Base-by-base conservation (phyloP, 768 basidiomycete genomes). In the Obba rivulosa region DNA sequence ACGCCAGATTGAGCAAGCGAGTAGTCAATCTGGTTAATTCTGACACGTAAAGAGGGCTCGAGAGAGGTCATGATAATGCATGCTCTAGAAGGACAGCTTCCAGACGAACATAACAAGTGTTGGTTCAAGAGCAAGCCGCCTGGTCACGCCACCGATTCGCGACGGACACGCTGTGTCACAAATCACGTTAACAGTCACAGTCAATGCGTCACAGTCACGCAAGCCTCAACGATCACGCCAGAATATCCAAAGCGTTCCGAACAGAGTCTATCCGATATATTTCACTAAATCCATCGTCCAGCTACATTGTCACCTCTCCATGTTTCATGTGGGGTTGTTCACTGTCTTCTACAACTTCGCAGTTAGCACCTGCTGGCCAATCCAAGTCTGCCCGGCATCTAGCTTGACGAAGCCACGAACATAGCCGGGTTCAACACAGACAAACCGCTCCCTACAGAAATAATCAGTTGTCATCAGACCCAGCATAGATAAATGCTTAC, bases 381-480 rank as follows among this genome's bases (percentile, higher is more conserved):
- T 65, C 89, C 92, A 94, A 21, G 75, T 79, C 59, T 80, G 68
- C 23, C 85, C 85, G 8, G 83, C 70, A 35, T 69, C 73, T 7
- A 92, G 65, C 43, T 65, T 67, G 22, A 78, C 80, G 64, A 82
- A 93, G 10, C 87, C 86, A 38, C 79, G 69, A 3, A 91, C 92
- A 63, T 76, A 75, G 17, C 93, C 93, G 13, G 95, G 94, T 67
- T 98, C 95, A 47, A 96, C 81, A 57, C 95, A 97, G 36, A 96
- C 77, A 62, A 82, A 97, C 34, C 66, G 76, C 51, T 90, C 83
- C 92, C 91, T 87, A 49, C 2, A 42, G 1, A 1, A 7, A 13
- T 34, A 20, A 17, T 57, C 20, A 58, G n/a, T 23, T n/a, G 31
- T 43, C 38, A 40, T 10, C 34, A 41, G 16, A 51, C 46, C 39